These are phyloP conservation scores for Earliella scabrosa DNA, from an alignment of 1,284 basidiomycete genomes.

Conservation along the genomic window DNA sequence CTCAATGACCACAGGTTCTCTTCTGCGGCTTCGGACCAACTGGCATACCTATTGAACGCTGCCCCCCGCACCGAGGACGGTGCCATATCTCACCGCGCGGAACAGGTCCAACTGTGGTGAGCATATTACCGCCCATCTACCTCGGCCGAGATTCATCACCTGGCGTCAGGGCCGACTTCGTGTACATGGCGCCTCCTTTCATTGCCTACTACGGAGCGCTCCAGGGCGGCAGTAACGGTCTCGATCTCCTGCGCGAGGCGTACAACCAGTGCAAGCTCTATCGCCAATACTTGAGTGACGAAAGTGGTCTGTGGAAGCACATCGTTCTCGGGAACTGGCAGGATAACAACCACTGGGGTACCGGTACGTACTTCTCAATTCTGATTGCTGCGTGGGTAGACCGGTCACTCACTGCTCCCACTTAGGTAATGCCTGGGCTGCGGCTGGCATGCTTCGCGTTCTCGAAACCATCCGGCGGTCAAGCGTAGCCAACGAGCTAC, in stretches of 20 bases:
- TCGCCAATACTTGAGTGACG: conserved; percentile 51
- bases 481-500: conserved; percentile 41
- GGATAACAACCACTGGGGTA: conserved; percentile 57
- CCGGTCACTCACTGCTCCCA: neutral
- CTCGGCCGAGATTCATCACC: neutral
- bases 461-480: conserved; percentile 60
- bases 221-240: conserved; percentile 42
- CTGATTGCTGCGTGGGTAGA: neutral
- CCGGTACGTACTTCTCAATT: conserved; percentile 37
- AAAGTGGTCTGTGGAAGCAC: conserved; percentile 57
- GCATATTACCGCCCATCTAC: conserved; percentile 7
- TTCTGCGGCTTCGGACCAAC: conserved; percentile 55
- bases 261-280: conserved; percentile 74
- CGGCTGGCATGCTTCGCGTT: conserved; percentile 69
- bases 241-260: conserved; percentile 58
- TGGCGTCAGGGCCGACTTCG: conserved; percentile 53
- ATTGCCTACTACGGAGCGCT: conserved; percentile 73
- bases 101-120: conserved; percentile 59
- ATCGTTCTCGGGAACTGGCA: conserved; percentile 50
- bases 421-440: conserved; percentile 69
- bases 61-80: conserved; percentile 61
- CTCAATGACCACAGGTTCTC: conserved; percentile 46
- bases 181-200: conserved; percentile 82
- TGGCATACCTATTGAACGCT: conserved; percentile 60
- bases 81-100: conserved; percentile 67